Conservation (phyloP, 1,284 basidiomycete species). For the Tilletia horrida region DNA sequence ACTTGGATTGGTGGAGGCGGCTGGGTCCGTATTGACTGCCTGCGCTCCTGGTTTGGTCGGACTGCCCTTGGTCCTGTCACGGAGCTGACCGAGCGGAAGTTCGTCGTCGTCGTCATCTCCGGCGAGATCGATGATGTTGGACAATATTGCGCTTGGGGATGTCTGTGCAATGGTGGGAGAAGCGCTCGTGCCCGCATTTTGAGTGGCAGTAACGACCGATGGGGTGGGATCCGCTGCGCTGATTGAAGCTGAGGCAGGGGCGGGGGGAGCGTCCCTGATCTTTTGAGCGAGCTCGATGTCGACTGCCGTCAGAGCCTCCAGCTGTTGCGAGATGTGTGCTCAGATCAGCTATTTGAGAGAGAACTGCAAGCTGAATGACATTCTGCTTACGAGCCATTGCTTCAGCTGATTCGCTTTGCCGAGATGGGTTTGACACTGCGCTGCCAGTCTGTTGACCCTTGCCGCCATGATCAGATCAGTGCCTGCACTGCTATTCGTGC, state of each 20-base stretch:
- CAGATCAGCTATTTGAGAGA: background rate
- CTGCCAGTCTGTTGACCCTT: background rate
- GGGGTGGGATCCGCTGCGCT: too few species aligned
- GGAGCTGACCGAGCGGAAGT: slow-evolving; percentile 10
- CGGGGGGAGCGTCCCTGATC: background rate
- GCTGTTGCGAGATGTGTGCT: background rate
- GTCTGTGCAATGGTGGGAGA: background rate
- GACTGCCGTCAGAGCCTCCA: background rate
- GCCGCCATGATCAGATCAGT: background rate
- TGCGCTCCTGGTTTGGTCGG: background rate
- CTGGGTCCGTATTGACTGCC: background rate
- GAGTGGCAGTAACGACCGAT: background rate
- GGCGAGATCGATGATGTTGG: slow-evolving; percentile 8
- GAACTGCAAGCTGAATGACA: too few species aligned
- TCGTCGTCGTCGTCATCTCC: slow-evolving; percentile 15
- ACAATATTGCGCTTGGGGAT: background rate
- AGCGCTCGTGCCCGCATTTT: background rate
- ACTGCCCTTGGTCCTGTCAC: slow-evolving; percentile 6
- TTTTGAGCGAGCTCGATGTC: background rate
- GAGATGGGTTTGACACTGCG: background rate
- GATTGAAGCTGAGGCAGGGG: background rate
- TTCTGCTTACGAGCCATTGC: slow-evolving; percentile 14
- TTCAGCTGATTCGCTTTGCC: slow-evolving; percentile 6
- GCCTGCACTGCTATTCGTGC: background rate
- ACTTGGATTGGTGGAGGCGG: background rate